Evolutionary conservation across 148 eudicot species (phyloP).

Genomic region (Chenopodium suecicum): DNA sequence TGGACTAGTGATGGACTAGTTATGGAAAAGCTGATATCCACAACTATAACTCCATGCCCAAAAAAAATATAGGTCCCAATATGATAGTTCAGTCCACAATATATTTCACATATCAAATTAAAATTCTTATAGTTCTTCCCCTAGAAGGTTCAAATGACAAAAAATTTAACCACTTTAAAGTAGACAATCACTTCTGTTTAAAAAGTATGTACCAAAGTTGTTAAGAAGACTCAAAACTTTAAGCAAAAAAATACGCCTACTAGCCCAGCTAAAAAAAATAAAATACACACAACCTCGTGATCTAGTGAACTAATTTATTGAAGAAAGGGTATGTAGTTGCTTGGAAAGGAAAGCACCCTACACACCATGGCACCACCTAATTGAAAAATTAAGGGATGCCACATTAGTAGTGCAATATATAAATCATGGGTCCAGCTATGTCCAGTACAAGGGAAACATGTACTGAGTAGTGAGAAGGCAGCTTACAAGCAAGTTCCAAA

Average conservation of each 20-base stretch:
- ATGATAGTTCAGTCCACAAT: background rate
- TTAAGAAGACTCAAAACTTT: background rate
- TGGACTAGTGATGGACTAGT: no score
- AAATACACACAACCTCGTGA: background rate
- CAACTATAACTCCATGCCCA: background rate
- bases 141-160: background rate
- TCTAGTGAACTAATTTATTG: no score
- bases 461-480: no score
- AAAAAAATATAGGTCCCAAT: background rate
- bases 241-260: background rate
- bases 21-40: background rate
- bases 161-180: background rate
- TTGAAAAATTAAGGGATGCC: no score
- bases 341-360: no score
- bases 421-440: no score
- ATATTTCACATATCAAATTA: background rate
- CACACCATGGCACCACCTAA: no score
- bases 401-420: no score
- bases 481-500: no score
- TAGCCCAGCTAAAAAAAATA: background rate
- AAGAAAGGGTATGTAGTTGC: no score
- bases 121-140: background rate
- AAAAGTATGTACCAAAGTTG: background rate
- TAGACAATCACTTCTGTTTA: background rate
- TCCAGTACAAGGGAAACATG: no score